These are phyloP conservation scores for Ilex asprella DNA, from an alignment of 257 asterid genomes.

Conservation along the genomic window DNA sequence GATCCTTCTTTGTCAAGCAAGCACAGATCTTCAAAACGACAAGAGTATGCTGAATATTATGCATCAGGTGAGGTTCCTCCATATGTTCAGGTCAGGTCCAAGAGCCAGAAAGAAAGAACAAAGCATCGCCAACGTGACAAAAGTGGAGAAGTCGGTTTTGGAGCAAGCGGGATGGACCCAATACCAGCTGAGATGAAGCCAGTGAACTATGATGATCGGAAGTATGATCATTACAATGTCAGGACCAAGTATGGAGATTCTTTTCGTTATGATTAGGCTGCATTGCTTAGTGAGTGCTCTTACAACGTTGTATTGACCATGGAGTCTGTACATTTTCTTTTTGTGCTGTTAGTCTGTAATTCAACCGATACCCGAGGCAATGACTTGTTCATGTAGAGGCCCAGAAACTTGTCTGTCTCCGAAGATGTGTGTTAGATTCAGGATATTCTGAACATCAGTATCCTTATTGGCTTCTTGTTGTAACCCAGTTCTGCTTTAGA, in stretches of 20 bases:
- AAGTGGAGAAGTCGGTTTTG: slow-evolving; percentile 37
- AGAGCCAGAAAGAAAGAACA: slow-evolving; percentile 72
- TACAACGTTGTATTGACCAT: slow-evolving; percentile 9
- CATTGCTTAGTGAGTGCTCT: not conserved
- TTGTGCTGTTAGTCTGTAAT: too few species aligned
- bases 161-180: slow-evolving; percentile 39
- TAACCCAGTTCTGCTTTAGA: too few species aligned
- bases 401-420: too few species aligned
- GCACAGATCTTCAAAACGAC: slow-evolving; percentile 85
- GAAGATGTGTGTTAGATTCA: too few species aligned
- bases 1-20: slow-evolving; percentile 62
- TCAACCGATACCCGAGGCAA: too few species aligned
- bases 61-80: slow-evolving; percentile 66
- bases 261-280: slow-evolving; percentile 34
- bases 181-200: slow-evolving; percentile 53
- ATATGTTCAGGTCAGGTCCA: slow-evolving; percentile 49
- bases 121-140: slow-evolving; percentile 74
- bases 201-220: slow-evolving; percentile 42
- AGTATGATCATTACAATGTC: slow-evolving; percentile 52
- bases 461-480: too few species aligned
- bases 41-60: slow-evolving; percentile 70
- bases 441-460: too few species aligned
- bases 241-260: slow-evolving; percentile 62
- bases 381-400: too few species aligned
- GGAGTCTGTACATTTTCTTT: too few species aligned